These are phyloP conservation scores for Harringtonia lauricola DNA, from an alignment of 2,329 filamentous ascomycete genomes.

Conservation along the genomic window DNA sequence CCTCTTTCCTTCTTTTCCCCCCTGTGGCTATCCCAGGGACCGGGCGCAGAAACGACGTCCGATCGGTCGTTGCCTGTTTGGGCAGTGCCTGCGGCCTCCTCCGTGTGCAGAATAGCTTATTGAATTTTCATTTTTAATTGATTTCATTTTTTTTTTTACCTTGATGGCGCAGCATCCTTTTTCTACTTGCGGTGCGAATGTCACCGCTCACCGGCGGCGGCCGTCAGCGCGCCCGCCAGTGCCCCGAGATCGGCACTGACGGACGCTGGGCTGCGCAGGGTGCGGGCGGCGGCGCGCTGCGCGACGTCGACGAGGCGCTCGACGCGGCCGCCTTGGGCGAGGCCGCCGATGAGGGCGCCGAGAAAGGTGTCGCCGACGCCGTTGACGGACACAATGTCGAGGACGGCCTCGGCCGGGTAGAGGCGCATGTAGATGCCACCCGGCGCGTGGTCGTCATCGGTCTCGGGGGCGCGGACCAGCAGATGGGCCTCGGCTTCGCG, in stretches of 20 bases:
- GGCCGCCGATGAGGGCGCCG: slow-evolving; percentile 69
- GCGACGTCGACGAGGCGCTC: slow-evolving; percentile 64
- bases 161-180: too few relatives aligned
- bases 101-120: too few relatives aligned
- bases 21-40: too few relatives aligned
- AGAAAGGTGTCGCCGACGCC: slow-evolving; percentile 91
- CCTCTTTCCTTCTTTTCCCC: too few relatives aligned
- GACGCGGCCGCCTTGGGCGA: slow-evolving; percentile 48
- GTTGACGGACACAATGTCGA: slow-evolving; percentile 78
- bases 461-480: slow-evolving; percentile 44
- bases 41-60: too few relatives aligned
- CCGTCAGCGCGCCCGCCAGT: slow-evolving; percentile 13
- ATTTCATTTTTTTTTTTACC: too few relatives aligned
- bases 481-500: slow-evolving; percentile 58
- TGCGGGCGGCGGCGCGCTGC: slow-evolving; percentile 70
- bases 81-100: too few relatives aligned
- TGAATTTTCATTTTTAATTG: too few relatives aligned
- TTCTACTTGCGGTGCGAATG: too few relatives aligned
- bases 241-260: slow-evolving; percentile 33
- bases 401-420: slow-evolving; percentile 50
- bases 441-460: slow-evolving; percentile 19
- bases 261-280: slow-evolving; percentile 61
- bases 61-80: too few relatives aligned
- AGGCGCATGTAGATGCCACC: slow-evolving; percentile 75
- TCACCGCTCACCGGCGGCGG: slow-evolving; percentile 5